Evolutionary conservation across 2,329 filamentous ascomycete species (phyloP), one percentile per base, ranked within the genome.

Genomic region (Ophiocordyceps camponoti-rufipedis): DNA sequence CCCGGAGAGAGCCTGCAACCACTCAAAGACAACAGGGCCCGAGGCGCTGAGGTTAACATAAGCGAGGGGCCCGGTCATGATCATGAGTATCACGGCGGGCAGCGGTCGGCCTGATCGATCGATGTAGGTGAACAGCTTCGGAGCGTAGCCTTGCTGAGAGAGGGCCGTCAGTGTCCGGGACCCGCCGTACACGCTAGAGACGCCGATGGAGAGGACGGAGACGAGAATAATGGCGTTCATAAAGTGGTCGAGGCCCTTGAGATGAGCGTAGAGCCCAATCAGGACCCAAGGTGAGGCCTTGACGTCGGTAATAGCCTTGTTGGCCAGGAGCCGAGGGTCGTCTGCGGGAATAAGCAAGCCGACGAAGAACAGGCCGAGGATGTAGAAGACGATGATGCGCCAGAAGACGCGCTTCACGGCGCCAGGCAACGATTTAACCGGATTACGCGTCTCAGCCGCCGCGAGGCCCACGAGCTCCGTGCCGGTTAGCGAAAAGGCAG

Each of bases 361-460:
- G 44, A 71, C 62, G 40, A 70, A 66, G 47, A 66, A 66, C n/a
- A 71, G 62, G 39, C 67, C 67, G 0, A 72, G 50, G 38, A 71
- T 56, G 51, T 71, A 72, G 54, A 71, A 71, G 50, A 70, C 56
- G n/a, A 65, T 67, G 51, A 71, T 68, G 56, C 68, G 66, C 68
- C 67, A 70, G 52, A 70, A 71, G 31, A 71, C 82, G 61, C 89
- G 84, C 66, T 87, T 89, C 55, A 87, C 77, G 2, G 85, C 85
- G 19, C 77, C 80, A 0, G 85, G 85, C 0, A 93, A 70, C 0
- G 79, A 75, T 57, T 83, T 78, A 50, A 75, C 71, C 1, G 80
- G 80, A 54, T 83, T 82, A 4, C 58, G 62, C 0, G 78, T 74
- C 61, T 85, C 80, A 12, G 80, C 80, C 4, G 80, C 80, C 5